Base-by-base conservation (phyloP, 1,139 yeast genomes). In the Lodderomyces pseudojiufengensis region DNA sequence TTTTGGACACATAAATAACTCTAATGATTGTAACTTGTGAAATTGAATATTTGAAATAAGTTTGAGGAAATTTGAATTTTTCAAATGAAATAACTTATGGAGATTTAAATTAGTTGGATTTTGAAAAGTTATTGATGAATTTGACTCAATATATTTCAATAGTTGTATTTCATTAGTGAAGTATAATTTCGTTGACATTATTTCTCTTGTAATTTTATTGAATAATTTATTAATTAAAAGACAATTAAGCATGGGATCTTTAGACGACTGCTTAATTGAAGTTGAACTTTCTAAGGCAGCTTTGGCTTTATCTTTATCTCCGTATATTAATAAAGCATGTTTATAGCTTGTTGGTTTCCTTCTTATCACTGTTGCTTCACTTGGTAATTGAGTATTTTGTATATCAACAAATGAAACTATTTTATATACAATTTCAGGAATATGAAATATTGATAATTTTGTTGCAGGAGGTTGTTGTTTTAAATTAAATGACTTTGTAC, bases 1-100 rank as follows among this genome's bases (percentile, higher is more conserved):
- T 37, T 70, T 69, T 3, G 95, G 94, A 54, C 96, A 88, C 55
- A 90, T 83, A 59, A 84, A 87, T 46, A 88, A 68, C 55, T 88
- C 95, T 28, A 90, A 64, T 80, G 84, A 76, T 42, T 69, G 65
- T 33, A 88, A 56, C 26, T 70, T 63, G 5, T 70, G 65, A 28
- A 76, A 76, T 27, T 64, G 59, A 11, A 80, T 53, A 9, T 41
- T 39, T 13, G 42, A 24, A 2, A 48, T 45, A 6, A 60, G 33
- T 8, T 39, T 26, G 9, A 60, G 61, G 25, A 66, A 46, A n/a
- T 57, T 36, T 5, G 42, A 36, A 41, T 63, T 70, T 38, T 51
- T 61, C 16, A 59, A 49, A 36, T 53, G 59, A 41, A 60, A 64
- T 32, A 69, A 45, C 46, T 65, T 66, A 46, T 65, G 63, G 32